Evolutionary conservation across 768 basidiomycete genomes (phyloP), one percentile per base, ranked within the genome.

Genomic region (Xerocomus spinulosus): DNA sequence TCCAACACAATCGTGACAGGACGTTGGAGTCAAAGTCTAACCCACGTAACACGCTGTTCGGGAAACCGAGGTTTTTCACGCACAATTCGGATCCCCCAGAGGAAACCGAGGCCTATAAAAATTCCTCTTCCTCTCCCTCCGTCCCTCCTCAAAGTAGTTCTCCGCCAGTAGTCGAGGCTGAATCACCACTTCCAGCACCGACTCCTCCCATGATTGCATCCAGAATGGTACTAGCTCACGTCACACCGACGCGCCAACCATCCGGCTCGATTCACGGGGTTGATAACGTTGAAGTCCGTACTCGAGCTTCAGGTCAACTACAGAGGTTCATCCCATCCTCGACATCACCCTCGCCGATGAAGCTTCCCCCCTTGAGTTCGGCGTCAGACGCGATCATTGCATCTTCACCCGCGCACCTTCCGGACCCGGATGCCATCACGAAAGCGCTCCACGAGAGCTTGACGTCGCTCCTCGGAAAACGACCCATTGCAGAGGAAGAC

Each of bases 371-470:
- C 4, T 57, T 46, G 26, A 60, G 58, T 42, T 54, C 47, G 3
- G 33, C 51, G 24, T 49, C 60, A 2, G 23, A 56, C 12, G 50
- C 51, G 12, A 52, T 62, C 30, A 17, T 7, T 12, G 3, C 24
- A 2, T 61, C 64, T 4, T 64, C 68, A 1, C 55, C 68, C 5
- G 44, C 46, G 0, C 76, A 71, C 34, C 66, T 72, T 21, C 58
- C 55, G 44, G 71, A 79, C 25, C 71, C 74, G 39, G 68, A 70
- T 40, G 72, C 75, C 41, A 73, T 73, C 21, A 70, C 81, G n/a
- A 77, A 71, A 55, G 83, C 77, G 15, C 68, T 88, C 18, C 78
- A 85, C 52, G 82, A 87, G 53, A 84, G 79, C 50, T 78, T 89
- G 41, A 79, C 80, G 5, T 77, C 78, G 18, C 63, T 88, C 46